Percentiles rank a stretch among this genome's conserved stretches.
phyloP scores from a whole-genome alignment of 208 protist species.

The Phytomonas sp. region DNA sequence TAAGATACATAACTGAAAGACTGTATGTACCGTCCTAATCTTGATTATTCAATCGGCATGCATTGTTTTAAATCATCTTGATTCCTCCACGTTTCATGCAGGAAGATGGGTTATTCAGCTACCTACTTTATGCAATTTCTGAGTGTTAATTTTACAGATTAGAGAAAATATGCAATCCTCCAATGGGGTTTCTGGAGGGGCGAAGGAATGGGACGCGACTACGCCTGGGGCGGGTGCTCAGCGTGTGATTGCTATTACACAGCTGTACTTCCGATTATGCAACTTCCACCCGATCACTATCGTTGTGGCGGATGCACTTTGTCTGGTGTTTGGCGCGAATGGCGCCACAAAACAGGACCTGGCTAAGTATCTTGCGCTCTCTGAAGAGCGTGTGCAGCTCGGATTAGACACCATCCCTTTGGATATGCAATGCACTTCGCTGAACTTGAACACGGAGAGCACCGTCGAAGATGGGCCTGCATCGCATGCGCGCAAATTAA shows the following conservation, averaged over 20 bases:
- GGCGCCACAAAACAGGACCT: conserved; percentile 66
- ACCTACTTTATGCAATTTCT: background rate
- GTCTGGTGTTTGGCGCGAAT: conserved; percentile 50
- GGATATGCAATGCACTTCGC: conserved; percentile 55
- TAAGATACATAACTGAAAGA: background rate
- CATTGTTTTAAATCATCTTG: background rate
- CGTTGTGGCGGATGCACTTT: conserved; percentile 63
- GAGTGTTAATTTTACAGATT: conserved; percentile 7
- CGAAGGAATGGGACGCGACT: conserved; percentile 40
- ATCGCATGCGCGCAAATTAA: background rate
- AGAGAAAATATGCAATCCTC: background rate
- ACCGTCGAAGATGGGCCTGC: background rate
- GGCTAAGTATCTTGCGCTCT: conserved; percentile 52
- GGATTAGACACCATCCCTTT: conserved; percentile 51
- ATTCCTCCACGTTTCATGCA: background rate
- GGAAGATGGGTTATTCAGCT: background rate
- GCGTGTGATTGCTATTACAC: conserved; percentile 47
- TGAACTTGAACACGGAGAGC: conserved; percentile 27
- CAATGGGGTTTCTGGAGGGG: conserved; percentile 8
- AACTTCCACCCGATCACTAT: conserved; percentile 47
- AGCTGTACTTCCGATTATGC: conserved; percentile 78
- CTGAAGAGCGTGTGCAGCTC: conserved; percentile 31
- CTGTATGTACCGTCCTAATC: background rate
- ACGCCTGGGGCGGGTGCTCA: conserved; percentile 64
- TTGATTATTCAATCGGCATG: background rate